Percentiles rank a stretch among this genome's conserved stretches.
Evolutionary conservation across 768 basidiomycete genomes (phyloP).

Genomic region (Tulasnella sp.): DNA sequence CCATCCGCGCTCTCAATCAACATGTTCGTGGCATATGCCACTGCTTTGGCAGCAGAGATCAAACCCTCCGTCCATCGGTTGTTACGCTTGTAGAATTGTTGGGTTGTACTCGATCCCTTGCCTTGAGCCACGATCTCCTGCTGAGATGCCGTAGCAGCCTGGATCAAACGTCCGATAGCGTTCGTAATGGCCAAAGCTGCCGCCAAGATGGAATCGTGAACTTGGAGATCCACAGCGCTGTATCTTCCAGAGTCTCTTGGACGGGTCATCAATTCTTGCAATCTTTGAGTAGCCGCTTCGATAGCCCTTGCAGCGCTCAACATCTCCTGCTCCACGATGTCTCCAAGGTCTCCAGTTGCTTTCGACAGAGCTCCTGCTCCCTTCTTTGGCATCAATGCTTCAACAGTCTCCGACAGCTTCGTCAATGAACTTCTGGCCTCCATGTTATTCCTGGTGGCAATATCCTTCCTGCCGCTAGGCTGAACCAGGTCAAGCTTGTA

Average conservation of each 20-base stretch:
- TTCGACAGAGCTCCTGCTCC: conserved; percentile 55
- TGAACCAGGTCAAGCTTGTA: conserved; percentile 81
- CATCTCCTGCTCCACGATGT: conserved; percentile 97
- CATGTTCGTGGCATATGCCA: conserved; percentile 89
- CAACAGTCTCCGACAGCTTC: conserved; percentile 79
- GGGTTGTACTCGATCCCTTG: conserved; percentile 76
- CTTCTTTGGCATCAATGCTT: conserved; percentile 74
- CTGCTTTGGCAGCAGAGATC: conserved; percentile 93
- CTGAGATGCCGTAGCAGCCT: conserved; percentile 94
- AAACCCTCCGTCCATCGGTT: conserved; percentile 99
- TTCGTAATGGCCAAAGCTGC: conserved; percentile 91
- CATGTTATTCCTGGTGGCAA: conserved; percentile 80
- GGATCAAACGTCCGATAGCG: conserved; percentile 87
- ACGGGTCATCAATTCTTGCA: conserved; percentile 83
- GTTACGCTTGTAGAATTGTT: conserved; percentile 99
- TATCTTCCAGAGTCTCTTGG: conserved; percentile 79
- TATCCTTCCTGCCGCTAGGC: conserved; percentile 58
- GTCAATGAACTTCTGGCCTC: conserved; percentile 70
- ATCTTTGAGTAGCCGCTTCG: conserved; percentile 77
- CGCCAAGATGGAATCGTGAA: conserved; percentile 92
- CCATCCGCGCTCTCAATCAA: conserved; percentile 98
- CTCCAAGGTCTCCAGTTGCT: conserved; percentile 85
- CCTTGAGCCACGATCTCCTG: conserved; percentile 96
- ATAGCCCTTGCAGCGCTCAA: conserved; percentile 82
- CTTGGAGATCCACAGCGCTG: conserved; percentile 85